Evolutionary conservation across 1,284 basidiomycete species (phyloP).

Genomic region (Papiliotrema laurentii): DNA sequence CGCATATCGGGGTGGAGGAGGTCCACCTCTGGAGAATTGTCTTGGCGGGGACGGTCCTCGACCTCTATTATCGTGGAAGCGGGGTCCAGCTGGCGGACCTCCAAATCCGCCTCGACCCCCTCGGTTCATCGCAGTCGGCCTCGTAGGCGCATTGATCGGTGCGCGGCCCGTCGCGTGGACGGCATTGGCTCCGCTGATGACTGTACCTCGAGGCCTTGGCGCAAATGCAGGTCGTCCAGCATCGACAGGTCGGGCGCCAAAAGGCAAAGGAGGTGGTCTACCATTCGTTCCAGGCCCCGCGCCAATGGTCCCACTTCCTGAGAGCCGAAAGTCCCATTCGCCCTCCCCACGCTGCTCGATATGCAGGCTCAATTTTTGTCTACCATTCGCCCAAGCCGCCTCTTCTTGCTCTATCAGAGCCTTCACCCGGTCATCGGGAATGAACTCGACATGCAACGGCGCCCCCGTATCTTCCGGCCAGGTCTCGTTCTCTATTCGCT

Average conservation of each 20-base stretch:
- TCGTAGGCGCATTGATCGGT: constrained; percentile 1
- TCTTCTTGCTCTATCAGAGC: constrained; percentile 38
- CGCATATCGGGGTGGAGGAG: no score
- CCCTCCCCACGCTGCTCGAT: constrained; percentile 9
- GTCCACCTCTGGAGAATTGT: no score
- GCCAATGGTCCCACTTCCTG: constrained; percentile 8
- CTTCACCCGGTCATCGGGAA: constrained; percentile 29
- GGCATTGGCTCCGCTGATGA: constrained; percentile 7
- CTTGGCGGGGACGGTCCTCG: no score
- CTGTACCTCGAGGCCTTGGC: constrained; percentile 14
- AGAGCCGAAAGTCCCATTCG: not conserved
- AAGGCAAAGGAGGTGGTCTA: not conserved
- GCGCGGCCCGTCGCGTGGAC: constrained; percentile 2
- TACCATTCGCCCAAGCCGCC: constrained; percentile 40
- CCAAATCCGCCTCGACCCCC: constrained; percentile 6
- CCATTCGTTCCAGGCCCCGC: constrained; percentile 1
- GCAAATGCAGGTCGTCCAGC: constrained; percentile 11
- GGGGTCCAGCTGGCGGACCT: no score
- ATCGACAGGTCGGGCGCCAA: not conserved
- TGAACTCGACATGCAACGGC: constrained; percentile 38
- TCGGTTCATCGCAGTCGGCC: not conserved
- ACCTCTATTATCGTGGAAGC: no score
- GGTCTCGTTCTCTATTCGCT: constrained; percentile 17
- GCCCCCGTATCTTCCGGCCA: constrained; percentile 36
- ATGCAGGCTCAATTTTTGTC: constrained; percentile 33